phyloP scores from a whole-genome alignment of 805 yeast species.

The Yamadazyma tumulicola region DNA sequence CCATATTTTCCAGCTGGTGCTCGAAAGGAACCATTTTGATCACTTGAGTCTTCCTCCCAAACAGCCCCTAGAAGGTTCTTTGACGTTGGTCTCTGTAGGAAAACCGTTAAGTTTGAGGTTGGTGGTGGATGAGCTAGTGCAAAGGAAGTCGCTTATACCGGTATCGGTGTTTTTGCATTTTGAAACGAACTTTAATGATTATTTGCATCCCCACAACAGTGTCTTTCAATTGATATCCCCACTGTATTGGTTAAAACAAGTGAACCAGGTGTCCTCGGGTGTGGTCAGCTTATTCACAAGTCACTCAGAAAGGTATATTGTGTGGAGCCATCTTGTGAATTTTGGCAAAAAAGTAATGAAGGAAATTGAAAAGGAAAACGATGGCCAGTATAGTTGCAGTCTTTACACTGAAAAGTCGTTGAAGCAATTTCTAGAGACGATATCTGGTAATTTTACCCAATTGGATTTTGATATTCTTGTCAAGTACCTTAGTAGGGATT shows the following conservation, averaged over 20 bases:
- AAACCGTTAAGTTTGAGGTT: constrained; percentile 25
- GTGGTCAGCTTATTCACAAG: background rate
- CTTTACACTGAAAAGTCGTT: constrained; percentile 4
- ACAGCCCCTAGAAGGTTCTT: constrained; percentile 12
- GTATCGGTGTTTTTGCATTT: constrained; percentile 8
- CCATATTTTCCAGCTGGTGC: constrained; percentile 12
- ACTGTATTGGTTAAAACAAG: constrained; percentile 4
- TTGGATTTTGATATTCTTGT: constrained; percentile 27
- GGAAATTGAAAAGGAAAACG: background rate
- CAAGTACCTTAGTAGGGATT: constrained; percentile 25
- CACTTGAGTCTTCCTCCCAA: constrained; percentile 13
- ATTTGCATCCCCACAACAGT: constrained; percentile 5
- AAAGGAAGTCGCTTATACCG: constrained; percentile 17
- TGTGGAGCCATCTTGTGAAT: constrained; percentile 7
- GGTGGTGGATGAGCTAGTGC: constrained; percentile 24
- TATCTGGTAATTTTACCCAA: constrained; percentile 4
- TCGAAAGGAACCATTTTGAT: constrained; percentile 14
- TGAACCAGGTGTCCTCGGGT: background rate
- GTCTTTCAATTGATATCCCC: constrained; percentile 9
- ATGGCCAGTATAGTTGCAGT: constrained; percentile 9
- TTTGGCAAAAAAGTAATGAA: constrained; percentile 4
- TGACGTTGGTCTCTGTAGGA: constrained; percentile 29
- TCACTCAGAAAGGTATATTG: constrained; percentile 8
- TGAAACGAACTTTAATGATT: constrained; percentile 6
- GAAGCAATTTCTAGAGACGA: constrained; percentile 3